Evolutionary conservation across 2,329 filamentous ascomycete genomes (phyloP), one percentile per base, ranked within the genome.

Genomic region (Aschersonia sp.): DNA sequence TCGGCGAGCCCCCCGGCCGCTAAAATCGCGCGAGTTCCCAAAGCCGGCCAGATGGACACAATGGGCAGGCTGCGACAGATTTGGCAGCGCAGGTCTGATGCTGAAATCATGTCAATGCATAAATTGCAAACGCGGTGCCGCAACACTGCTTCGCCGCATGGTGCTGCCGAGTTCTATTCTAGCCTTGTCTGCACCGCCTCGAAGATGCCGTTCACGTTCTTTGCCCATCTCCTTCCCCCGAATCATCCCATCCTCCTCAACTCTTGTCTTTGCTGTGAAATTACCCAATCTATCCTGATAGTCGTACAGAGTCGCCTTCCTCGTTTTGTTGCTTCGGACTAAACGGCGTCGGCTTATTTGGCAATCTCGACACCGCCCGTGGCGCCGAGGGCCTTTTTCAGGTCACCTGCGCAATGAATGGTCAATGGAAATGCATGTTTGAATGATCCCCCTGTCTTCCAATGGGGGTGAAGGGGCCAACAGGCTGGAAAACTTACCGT

Each of bases 371-470:
- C 53, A 30, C 52, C 52, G 29, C 52, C 52, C 6, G 50, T 52
- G 35, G 52, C 52, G 30, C 52, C 52, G 8, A 87, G 66, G 2
- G 73, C 66, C 66, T 80, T 78, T 73, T 85, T 85, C 57, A 84
- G 70, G 58, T 77, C 73, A 51, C 84, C 47, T 48, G 7, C 10
- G n/a, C 22, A 22, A 39, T 39, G 35, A 39, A 39, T 4, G 2
- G 12, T 39, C 2, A 39, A 12, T 39, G 22, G 22, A 22, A 22
- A 22, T 22, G 22, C 22, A 2, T 2, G 22, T 22, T 22, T 22
- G 22, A 22, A 22, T 22, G 22, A 22, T 22, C 22, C 22, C 22
- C 22, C 22, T 3, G 22, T 22, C 22, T 22, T 22, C 22, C 22
- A 22, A 22, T 22, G 22, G 22, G 22, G 22, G 22, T 22, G 22